phyloP scores from a whole-genome alignment of 345 rosid species.

The Erysimum cheiranthoides region DNA sequence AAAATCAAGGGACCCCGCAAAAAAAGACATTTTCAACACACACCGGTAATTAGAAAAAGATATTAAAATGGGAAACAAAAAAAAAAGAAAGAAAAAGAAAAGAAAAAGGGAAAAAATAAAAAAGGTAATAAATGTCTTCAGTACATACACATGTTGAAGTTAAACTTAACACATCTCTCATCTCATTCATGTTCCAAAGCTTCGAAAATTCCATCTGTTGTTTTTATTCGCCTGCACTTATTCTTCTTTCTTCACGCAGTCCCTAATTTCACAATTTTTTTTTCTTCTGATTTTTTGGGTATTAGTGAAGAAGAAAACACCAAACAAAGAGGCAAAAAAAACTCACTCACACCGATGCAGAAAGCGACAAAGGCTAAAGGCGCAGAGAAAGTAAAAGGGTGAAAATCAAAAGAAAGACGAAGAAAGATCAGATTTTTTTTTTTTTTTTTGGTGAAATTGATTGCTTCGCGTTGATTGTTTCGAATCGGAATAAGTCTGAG shows the following conservation, averaged over 20 bases:
- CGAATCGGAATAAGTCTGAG: conserved; percentile 41
- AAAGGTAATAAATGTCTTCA: conserved; percentile 27
- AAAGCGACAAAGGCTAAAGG: conserved; percentile 45
- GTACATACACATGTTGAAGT: neutral
- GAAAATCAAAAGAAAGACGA: conserved; percentile 11
- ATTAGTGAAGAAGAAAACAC: conserved; percentile 29
- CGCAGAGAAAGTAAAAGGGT: conserved; percentile 36
- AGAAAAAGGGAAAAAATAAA: neutral
- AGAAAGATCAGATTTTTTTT: conserved; percentile 38
- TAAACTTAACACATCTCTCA: neutral
- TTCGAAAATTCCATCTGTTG: conserved; percentile 41
- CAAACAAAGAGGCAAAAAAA: conserved; percentile 42
- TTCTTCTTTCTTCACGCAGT: conserved; percentile 20
- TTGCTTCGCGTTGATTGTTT: conserved; percentile 41
- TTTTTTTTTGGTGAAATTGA: neutral
- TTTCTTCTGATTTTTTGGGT: neutral
- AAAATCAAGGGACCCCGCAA: conserved; percentile 22
- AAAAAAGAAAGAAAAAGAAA: neutral
- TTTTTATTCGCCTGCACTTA: conserved; percentile 38
- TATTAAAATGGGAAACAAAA: neutral
- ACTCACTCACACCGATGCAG: conserved; percentile 39
- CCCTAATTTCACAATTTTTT: neutral
- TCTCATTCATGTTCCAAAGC: conserved; percentile 42
- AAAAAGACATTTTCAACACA: conserved; percentile 31
- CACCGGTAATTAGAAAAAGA: too few relatives aligned